Evolutionary conservation across 352 stramenopile species (phyloP).

Genomic region (Stramenopiles sp.): DNA sequence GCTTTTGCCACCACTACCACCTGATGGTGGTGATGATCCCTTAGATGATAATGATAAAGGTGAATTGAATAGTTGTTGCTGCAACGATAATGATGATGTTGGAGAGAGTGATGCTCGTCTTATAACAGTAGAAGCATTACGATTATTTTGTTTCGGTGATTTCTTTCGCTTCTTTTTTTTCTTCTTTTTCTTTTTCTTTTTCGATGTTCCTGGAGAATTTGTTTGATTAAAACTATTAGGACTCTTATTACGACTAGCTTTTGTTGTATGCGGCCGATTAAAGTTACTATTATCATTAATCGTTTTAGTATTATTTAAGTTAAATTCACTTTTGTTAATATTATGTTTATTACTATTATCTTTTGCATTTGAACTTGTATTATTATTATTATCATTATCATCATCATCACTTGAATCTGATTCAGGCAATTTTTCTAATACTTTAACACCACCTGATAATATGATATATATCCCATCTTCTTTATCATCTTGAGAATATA

Average conservation of each 20-base stretch:
- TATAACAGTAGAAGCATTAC: background rate
- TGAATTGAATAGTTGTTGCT: too few species aligned
- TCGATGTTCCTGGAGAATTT: too few species aligned
- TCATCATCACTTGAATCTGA: background rate
- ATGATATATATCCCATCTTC: slow-evolving; percentile 6
- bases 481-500: background rate
- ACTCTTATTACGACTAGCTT: too few species aligned
- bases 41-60: too few species aligned
- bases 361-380: background rate
- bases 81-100: too few species aligned
- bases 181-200: background rate
- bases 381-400: background rate
- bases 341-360: background rate
- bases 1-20: too few species aligned
- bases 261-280: too few species aligned
- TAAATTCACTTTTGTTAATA: background rate
- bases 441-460: background rate
- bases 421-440: background rate
- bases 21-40: too few species aligned
- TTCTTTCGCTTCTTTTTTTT: background rate
- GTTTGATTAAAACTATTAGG: too few species aligned
- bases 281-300: too few species aligned
- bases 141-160: background rate
- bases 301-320: background rate
- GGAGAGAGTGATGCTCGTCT: too few species aligned